Evolutionary conservation across 1,284 basidiomycete species (phyloP).

Genomic region (Meripilus lineatus): DNA sequence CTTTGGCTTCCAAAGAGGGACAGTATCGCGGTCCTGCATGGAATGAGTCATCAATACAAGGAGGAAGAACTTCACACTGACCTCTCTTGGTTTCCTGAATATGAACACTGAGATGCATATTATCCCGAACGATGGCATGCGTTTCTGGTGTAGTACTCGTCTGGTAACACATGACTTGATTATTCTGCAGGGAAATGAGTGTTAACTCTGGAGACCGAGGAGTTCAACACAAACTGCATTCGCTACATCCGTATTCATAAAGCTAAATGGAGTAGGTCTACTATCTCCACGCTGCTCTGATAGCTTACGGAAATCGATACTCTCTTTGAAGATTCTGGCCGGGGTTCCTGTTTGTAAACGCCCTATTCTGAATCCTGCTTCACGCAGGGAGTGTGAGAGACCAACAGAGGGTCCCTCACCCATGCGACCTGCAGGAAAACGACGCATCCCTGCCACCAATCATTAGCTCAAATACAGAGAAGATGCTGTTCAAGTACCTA

Average conservation of each 20-base stretch:
- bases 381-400: slow-evolving; percentile 68
- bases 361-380: slow-evolving; percentile 77
- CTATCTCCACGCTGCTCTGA: slow-evolving; percentile 57
- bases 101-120: slow-evolving; percentile 74
- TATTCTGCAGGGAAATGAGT: slow-evolving; percentile 37
- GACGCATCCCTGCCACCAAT: slow-evolving; percentile 54
- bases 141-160: slow-evolving; percentile 72
- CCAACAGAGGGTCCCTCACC: slow-evolving; percentile 70
- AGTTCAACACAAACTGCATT: slow-evolving; percentile 31
- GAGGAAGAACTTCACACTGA: slow-evolving; percentile 17
- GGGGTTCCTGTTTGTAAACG: slow-evolving; percentile 90
- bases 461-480: slow-evolving; percentile 4
- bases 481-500: slow-evolving; percentile 43
- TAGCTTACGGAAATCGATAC: slow-evolving; percentile 65
- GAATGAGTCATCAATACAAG: background rate
- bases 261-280: slow-evolving; percentile 55
- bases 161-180: slow-evolving; percentile 71
- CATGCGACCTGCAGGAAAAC: slow-evolving; percentile 81
- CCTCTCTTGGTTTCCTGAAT: slow-evolving; percentile 86
- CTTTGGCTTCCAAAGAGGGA: slow-evolving; percentile 86
- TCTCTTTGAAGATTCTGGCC: slow-evolving; percentile 66
- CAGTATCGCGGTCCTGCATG: slow-evolving; percentile 80
- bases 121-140: slow-evolving; percentile 69
- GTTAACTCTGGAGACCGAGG: background rate
- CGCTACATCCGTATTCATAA: slow-evolving; percentile 34